Evolutionary conservation across 306 rosid genomes (phyloP).

Genomic region (Medicago arabica): DNA sequence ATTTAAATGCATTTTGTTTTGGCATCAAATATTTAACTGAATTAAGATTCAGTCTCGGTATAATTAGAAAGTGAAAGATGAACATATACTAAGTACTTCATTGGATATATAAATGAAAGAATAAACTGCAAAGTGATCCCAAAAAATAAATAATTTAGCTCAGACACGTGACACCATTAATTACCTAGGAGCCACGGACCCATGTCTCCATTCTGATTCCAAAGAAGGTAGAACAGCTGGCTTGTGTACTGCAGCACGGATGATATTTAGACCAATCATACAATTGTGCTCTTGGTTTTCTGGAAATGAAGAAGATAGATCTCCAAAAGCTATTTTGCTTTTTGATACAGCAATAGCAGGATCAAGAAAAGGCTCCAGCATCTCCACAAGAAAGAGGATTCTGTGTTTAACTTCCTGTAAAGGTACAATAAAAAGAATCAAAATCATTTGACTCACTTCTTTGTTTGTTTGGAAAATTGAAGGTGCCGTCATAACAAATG

Average conservation of each 20-base stretch:
- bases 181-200: constrained; percentile 90
- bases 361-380: constrained; percentile 93
- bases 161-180: constrained; percentile 28
- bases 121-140: constrained; percentile 21
- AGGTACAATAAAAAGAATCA: constrained; percentile 27
- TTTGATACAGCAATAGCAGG: constrained; percentile 78
- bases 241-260: constrained; percentile 80
- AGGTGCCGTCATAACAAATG: constrained; percentile 25
- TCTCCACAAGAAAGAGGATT: constrained; percentile 92
- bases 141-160: constrained; percentile 9
- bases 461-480: constrained; percentile 16
- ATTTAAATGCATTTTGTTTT: constrained; percentile 22
- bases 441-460: background rate
- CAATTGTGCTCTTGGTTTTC: constrained; percentile 76
- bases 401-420: constrained; percentile 83
- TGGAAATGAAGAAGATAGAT: constrained; percentile 68
- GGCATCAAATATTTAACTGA: constrained; percentile 20
- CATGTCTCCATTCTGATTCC: constrained; percentile 95
- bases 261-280: constrained; percentile 72
- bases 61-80: constrained; percentile 12
- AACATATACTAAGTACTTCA: constrained; percentile 26
- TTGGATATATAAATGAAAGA: background rate
- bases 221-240: constrained; percentile 87
- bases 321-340: constrained; percentile 80
- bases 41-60: background rate